These are phyloP conservation scores for Cyclaneusma minus DNA, from an alignment of 2,329 filamentous ascomycete species.

Conservation along the genomic window DNA sequence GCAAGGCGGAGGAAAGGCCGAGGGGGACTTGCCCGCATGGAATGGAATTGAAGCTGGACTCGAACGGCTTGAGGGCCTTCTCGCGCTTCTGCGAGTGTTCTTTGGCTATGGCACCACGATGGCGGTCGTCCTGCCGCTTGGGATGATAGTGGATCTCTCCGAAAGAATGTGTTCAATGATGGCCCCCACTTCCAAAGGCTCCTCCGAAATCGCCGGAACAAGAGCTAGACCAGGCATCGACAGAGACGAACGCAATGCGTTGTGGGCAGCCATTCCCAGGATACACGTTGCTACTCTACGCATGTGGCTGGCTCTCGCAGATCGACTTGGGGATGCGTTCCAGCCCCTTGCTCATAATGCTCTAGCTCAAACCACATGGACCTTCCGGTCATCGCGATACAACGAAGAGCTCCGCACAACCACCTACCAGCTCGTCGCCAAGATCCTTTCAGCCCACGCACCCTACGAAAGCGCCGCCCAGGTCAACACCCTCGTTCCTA, in stretches of 20 bases:
- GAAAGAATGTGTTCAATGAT: slow-evolving; percentile 54
- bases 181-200: slow-evolving; percentile 24
- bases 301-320: slow-evolving; percentile 39
- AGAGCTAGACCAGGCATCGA: slow-evolving; percentile 51
- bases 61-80: slow-evolving; percentile 50
- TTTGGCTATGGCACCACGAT: slow-evolving; percentile 48
- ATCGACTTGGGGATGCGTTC: slow-evolving; percentile 40
- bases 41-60: slow-evolving; percentile 57
- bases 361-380: slow-evolving; percentile 55
- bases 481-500: slow-evolving; percentile 42
- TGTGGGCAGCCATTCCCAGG: slow-evolving; percentile 58
- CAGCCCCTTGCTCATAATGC: slow-evolving; percentile 45
- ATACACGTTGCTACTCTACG: slow-evolving; percentile 59
- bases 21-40: slow-evolving; percentile 51
- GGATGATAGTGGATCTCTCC: slow-evolving; percentile 50
- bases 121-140: slow-evolving; percentile 51
- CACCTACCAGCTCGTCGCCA: slow-evolving; percentile 42
- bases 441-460: slow-evolving; percentile 46
- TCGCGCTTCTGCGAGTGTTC: slow-evolving; percentile 49
- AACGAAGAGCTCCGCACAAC: slow-evolving; percentile 38
- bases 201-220: slow-evolving; percentile 27
- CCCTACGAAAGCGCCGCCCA: slow-evolving; percentile 50
- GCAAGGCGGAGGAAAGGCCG: slow-evolving; percentile 26
- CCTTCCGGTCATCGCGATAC: slow-evolving; percentile 45
- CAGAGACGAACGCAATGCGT: slow-evolving; percentile 65